Evolutionary conservation across 1,284 basidiomycete species (phyloP), one percentile per base, ranked within the genome.

Genomic region (Trichosporon sp.): DNA sequence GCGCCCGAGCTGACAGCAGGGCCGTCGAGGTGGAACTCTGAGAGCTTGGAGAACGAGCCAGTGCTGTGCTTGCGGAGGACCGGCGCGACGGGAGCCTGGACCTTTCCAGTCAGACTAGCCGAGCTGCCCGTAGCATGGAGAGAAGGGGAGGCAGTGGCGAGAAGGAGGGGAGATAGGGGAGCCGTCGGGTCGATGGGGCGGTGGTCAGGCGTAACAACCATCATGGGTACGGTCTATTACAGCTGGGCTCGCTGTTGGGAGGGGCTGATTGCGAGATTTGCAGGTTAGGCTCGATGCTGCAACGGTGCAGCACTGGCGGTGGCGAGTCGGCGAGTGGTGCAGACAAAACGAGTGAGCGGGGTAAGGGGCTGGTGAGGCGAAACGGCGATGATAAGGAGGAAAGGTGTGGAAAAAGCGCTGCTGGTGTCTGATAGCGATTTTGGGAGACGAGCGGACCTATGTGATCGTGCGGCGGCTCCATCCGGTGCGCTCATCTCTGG

Each of bases 21-120:
- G 9, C 63, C 63, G 40, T 79, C 77, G 1, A 79, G 71, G 52
- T 69, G 70, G 59, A 79, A 79, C 61, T 79, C 78, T 52, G 76
- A 73, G 3, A 79, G 65, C 64, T 76, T 76, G 19, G 75, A 77
- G 62, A 77, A 79, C 56, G 73, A 75, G 44, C 76, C 71, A 10
- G 74, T 75, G n/a, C 71, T 74, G 13, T 68, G 68, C 62, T 72
- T 73, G 19, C 44, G 44, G 16, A 64, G 62, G 13, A 74, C 61
- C 14, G 70, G 69, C 1, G 52, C 52, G 9, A 74, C 58, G 5
- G 70, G 69, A 10, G 27, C 25, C n/a, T 19, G 13, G 49, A 54
- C 49, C 49, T 54, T 54, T 14, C 49, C 49, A 13, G 49, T 54
- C 57, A 58, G 6, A 36, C 56, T 58, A 3, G 19, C 34, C 23